Evolutionary conservation across 306 rosid species (phyloP).

Genomic region (Malus fusca): DNA sequence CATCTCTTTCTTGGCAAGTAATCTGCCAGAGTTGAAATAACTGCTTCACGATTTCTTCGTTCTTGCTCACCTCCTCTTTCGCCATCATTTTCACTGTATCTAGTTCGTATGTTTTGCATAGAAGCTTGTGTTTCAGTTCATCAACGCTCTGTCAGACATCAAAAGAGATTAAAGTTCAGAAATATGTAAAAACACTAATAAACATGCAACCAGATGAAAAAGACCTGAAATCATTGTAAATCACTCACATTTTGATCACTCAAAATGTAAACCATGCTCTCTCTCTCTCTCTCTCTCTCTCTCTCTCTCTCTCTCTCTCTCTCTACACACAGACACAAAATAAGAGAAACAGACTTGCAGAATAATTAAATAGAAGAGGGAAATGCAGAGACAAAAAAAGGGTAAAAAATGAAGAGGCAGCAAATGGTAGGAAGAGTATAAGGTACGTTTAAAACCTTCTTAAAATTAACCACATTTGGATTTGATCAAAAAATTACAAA

Average conservation of each 20-base stretch:
- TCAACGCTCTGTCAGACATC: conserved; percentile 28
- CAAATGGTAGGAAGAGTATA: not conserved
- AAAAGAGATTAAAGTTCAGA: not conserved
- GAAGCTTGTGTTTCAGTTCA: conserved; percentile 35
- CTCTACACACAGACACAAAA: not conserved
- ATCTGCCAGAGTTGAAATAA: conserved; percentile 26
- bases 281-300: not conserved
- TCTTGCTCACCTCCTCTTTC: conserved; percentile 23
- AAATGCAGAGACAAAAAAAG: not conserved
- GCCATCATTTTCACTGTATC: conserved; percentile 33
- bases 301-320: not conserved
- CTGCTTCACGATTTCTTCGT: conserved; percentile 30
- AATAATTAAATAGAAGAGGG: not conserved
- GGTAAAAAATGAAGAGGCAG: not conserved
- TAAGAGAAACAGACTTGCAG: not conserved
- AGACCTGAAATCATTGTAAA: not conserved
- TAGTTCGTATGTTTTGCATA: conserved; percentile 26
- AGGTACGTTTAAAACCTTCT: conserved; percentile 6
- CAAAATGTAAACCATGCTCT: conserved; percentile 1
- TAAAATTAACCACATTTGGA: not conserved
- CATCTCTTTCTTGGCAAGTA: conserved; percentile 59
- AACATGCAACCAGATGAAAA: not conserved
- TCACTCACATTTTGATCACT: conserved; percentile 3
- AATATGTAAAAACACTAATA: not conserved
- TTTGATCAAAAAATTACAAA: not conserved